Conservation (phyloP, 352 stramenopile species). For the Globisporangium yorkense region DNA sequence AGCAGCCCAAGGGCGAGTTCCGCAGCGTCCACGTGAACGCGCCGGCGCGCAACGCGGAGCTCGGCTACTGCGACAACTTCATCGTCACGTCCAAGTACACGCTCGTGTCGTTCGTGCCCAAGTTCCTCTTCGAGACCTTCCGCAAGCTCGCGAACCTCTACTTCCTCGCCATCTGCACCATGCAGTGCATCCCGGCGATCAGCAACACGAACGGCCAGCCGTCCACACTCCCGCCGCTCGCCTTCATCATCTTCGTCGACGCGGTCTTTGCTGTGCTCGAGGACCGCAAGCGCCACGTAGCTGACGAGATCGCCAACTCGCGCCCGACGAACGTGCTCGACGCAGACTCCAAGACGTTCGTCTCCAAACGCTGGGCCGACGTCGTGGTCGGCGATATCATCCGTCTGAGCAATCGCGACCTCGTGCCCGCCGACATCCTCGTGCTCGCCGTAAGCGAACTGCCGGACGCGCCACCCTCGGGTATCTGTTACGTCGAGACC, state of each 20-base stretch:
- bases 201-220: conserved; percentile 87
- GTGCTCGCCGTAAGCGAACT: conserved; percentile 74
- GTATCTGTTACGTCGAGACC: conserved; percentile 88
- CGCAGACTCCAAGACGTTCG: conserved; percentile 33
- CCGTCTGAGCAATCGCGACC: conserved; percentile 70
- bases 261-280: conserved; percentile 86
- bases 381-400: conserved; percentile 84
- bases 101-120: conserved; percentile 80
- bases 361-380: conserved; percentile 62
- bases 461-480: conserved; percentile 45
- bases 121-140: conserved; percentile 90
- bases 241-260: conserved; percentile 90
- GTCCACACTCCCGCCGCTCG: conserved; percentile 81
- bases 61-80: conserved; percentile 82
- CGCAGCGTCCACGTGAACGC: conserved; percentile 63
- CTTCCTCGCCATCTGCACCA: conserved; percentile 88
- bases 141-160: conserved; percentile 92
- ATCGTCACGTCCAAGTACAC: conserved; percentile 92
- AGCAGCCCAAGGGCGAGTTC: conserved; percentile 23
- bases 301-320: conserved; percentile 81
- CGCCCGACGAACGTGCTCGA: conserved; percentile 62
- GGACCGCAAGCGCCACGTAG: conserved; percentile 81
- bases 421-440: conserved; percentile 82
- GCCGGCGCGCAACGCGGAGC: conserved; percentile 38
- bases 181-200: conserved; percentile 86